Percentiles rank a stretch among this genome's conserved stretches.
Conservation (phyloP, 2,329 filamentous ascomycete genomes). For the Penicillium sp. region DNA sequence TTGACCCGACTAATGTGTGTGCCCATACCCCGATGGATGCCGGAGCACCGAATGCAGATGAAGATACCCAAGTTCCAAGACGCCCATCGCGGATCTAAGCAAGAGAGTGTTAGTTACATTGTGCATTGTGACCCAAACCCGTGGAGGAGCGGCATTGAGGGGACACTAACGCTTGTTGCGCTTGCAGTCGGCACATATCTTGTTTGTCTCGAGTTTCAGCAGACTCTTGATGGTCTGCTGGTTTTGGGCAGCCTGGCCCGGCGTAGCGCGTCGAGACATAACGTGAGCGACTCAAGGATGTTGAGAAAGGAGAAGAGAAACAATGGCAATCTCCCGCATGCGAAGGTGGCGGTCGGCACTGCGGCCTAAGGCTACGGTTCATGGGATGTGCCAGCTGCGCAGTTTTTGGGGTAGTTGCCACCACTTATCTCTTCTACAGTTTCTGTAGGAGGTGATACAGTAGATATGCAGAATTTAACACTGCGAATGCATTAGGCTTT, state of each 20-base stretch:
- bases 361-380: slow-evolving; percentile 28
- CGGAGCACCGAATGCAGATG: slow-evolving; percentile 95
- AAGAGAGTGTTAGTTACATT: slow-evolving; percentile 14
- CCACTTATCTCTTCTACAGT: neutral
- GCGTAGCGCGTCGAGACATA: slow-evolving; percentile 55
- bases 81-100: slow-evolving; percentile 88
- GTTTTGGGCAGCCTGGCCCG: slow-evolving; percentile 88
- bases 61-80: slow-evolving; percentile 98
- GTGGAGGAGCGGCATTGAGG: slow-evolving; percentile 6
- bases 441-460: neutral
- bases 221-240: slow-evolving; percentile 89
- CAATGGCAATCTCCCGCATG: slow-evolving; percentile 19
- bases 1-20: slow-evolving; percentile 98
- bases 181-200: slow-evolving; percentile 97
- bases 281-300: slow-evolving; percentile 12
- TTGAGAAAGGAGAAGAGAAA: slow-evolving; percentile 17
- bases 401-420: slow-evolving; percentile 11
- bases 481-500: neutral
- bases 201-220: slow-evolving; percentile 91
- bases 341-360: slow-evolving; percentile 30
- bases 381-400: slow-evolving; percentile 22
- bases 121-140: neutral
- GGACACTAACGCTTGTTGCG: slow-evolving; percentile 80
- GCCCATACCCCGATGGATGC: slow-evolving; percentile 97
- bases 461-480: neutral